Evolutionary conservation across 352 stramenopile species (phyloP).

Genomic region (Pythium dissimile): DNA sequence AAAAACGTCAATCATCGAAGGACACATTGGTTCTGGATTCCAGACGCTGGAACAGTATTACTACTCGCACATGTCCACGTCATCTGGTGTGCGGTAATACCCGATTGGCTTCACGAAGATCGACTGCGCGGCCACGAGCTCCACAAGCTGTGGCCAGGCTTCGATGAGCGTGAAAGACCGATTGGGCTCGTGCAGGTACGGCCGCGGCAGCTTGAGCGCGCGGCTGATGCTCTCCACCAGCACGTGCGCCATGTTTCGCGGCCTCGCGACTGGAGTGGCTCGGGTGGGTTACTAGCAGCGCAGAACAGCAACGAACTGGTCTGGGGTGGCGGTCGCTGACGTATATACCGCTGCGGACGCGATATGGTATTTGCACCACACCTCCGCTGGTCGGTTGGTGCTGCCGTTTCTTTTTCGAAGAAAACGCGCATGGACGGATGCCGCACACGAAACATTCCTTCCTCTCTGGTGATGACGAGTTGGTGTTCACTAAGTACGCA

Average conservation of each 20-base stretch:
- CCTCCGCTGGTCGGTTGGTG: not conserved
- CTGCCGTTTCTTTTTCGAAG: constrained; percentile 9
- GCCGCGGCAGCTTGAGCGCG: constrained; percentile 53
- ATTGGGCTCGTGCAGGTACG: constrained; percentile 63
- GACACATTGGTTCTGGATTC: not conserved
- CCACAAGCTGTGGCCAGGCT: constrained; percentile 54
- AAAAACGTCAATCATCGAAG: not conserved
- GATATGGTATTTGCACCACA: no score
- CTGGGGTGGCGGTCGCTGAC: no score
- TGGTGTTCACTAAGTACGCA: constrained; percentile 1
- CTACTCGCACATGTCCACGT: constrained; percentile 76
- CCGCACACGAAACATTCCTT: not conserved
- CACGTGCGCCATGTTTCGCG: constrained; percentile 26
- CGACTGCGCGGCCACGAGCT: constrained; percentile 40
- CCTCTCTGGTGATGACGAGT: not conserved
- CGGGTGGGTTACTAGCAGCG: no score
- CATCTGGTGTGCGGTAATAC: constrained; percentile 80
- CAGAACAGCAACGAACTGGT: no score
- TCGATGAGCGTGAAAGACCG: constrained; percentile 59
- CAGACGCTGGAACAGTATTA: not conserved
- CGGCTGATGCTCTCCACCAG: constrained; percentile 51
- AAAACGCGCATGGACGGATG: not conserved
- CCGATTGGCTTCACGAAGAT: constrained; percentile 58
- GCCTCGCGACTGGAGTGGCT: not conserved
- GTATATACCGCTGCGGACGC: no score